Base-by-base conservation (phyloP, 495 filamentous ascomycete genomes). In the Hyphodiscus hymeniophilus region DNA sequence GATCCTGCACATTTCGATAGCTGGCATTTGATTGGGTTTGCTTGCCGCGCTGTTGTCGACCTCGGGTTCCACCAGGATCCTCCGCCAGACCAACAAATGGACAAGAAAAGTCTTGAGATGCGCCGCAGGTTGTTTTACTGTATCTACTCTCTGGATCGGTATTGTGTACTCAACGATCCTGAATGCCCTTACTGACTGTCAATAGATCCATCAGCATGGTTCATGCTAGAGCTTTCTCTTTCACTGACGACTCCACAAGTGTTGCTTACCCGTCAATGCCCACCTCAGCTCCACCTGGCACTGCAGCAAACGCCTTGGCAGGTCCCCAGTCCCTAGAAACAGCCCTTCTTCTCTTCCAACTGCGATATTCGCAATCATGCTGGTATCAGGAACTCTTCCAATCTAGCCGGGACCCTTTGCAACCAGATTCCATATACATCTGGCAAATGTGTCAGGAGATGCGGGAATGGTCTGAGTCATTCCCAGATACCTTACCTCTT, bases 31-130 rank as follows among this genome's bases (percentile, higher is more conserved):
- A 83, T 94, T 43, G 91, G 89, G 21, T 85, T 90, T 59, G 87
- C 89, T 13, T 85, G 83, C 33, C 77, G 90, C 42, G 85, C 84
- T 17, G 81, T 87, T 58, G 73, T 94, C 26, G 91, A 97, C 66
- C 66, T 95, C 17, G 91, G 91, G 2, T 73, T 91, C 36, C 91
- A 95, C 60, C 88, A 95, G 62, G 89, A 95, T 46, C 85, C 87
- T 0, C 77, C 84, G n/a, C 68, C 76, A 34, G 79, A 80, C 46
- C 53, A 76, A 12, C 70, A 75, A 23, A 45, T 44, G 2, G 74
- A 82, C 43, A 74, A 76, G 40, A 66, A 79, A 10, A 77, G 78
- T 30, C 63, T 92, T 30, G 86, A 94, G 50, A 68, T 85, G 42
- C 79, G 89, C 35, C 79, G 89, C 23, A 78, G 81, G 46, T 80